Evolutionary conservation across 2,329 filamentous ascomycete species (phyloP), one percentile per base, ranked within the genome.

Genomic region (Apiospora phragmitis): DNA sequence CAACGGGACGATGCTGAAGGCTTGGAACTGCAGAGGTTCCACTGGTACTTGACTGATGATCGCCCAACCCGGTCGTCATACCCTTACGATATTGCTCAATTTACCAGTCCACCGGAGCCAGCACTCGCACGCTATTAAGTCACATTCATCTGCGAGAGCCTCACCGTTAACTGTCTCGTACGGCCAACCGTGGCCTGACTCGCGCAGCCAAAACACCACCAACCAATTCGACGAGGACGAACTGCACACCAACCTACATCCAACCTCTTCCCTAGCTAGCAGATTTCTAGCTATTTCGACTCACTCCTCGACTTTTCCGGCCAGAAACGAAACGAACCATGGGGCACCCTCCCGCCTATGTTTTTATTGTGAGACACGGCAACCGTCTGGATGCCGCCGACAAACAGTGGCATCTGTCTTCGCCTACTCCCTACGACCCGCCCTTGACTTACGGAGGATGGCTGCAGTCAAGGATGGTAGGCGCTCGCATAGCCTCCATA

Each of bases 361-460:
- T 87, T 71, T 86, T 86, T 71, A 83, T 86, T 74, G 85, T 86
- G 73, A 83, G 96, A 82, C 96, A 99, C 82, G 96, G 96, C 78
- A 93, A 95, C 76, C 92, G 96, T 75, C 91, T 99, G 71, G 96
- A 99, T 81, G 94, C 94, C 70, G 94, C 95, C 73, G 95, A 99
- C 86, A 94, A 95, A 80, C 90, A 94, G 81, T 99, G 96, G 96
- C 94, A 98, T 81, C 88, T 97, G 69, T 93, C 93, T 41, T 97
- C 96, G 7, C 93, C 95, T 1, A 95, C 94, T 7, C 96, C 96
- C 1, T 99, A 98, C 85, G 95, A 99, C 75, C 94, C 96, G 74
- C 96, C 96, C 67, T 87, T 99, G 71, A 97, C 95, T 3, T 98
- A 98, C 79, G 93, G 94, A 75, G 96, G 96, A 74, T 98, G 96